Percentiles rank a stretch among this genome's conserved stretches.
These are phyloP conservation scores for Auricularia sp. DNA, from an alignment of 768 basidiomycete genomes.

Conservation along the genomic window DNA sequence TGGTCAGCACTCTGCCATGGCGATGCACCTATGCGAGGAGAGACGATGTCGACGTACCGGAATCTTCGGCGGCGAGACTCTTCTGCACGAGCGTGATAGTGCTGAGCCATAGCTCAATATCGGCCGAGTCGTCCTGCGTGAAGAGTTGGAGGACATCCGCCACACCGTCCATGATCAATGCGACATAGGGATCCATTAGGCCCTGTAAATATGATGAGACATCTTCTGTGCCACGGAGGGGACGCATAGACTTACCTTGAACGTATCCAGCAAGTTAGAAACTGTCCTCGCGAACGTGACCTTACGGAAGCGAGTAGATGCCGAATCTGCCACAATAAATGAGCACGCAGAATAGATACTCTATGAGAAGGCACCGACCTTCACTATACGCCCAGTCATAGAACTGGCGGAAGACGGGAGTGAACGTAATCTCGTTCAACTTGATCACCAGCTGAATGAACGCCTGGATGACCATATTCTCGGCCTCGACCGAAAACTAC, in stretches of 20 bases:
- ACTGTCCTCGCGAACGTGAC: slow-evolving; percentile 71
- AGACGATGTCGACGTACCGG: slow-evolving; percentile 38
- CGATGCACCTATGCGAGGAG: background rate
- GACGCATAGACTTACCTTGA: slow-evolving; percentile 50
- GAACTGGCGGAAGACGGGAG: slow-evolving; percentile 79
- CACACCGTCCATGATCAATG: slow-evolving; percentile 60
- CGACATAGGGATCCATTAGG: slow-evolving; percentile 87
- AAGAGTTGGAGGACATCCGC: slow-evolving; percentile 50
- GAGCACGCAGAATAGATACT: background rate
- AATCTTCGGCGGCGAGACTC: slow-evolving; percentile 69
- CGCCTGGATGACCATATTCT: slow-evolving; percentile 41
- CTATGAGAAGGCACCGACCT: slow-evolving; percentile 16
- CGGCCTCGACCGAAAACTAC: background rate
- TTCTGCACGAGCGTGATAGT: slow-evolving; percentile 53
- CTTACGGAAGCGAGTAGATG: slow-evolving; percentile 33
- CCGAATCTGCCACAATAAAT: slow-evolving; percentile 11
- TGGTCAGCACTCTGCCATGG: background rate
- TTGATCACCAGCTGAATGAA: slow-evolving; percentile 88
- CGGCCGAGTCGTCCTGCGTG: slow-evolving; percentile 14
- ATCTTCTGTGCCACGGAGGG: too few species aligned
- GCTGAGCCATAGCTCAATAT: slow-evolving; percentile 51
- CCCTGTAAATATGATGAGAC: slow-evolving; percentile 30
- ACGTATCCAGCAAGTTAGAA: slow-evolving; percentile 65
- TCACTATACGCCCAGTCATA: slow-evolving; percentile 90
- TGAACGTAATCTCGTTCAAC: slow-evolving; percentile 84